phyloP scores from a whole-genome alignment of 768 basidiomycete species.

The Amanita phalloides region DNA sequence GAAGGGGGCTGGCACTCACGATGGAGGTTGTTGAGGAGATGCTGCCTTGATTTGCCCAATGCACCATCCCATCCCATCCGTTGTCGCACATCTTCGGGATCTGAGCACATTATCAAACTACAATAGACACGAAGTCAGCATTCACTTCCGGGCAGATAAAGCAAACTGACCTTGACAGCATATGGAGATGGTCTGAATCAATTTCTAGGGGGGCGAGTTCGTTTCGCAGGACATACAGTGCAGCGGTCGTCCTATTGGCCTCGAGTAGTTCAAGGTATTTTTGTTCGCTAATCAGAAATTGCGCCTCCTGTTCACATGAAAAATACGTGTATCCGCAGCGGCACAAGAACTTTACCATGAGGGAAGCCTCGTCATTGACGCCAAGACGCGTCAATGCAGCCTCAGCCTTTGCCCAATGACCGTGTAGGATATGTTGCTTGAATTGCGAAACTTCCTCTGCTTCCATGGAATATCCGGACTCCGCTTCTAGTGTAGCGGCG shows the following conservation, averaged over 20 bases:
- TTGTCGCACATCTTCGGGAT: conserved; percentile 71
- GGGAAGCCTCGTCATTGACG: conserved; percentile 52
- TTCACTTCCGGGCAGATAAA: conserved; percentile 6
- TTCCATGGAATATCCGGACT: conserved; percentile 88
- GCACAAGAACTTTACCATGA: conserved; percentile 39
- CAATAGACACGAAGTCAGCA: conserved; percentile 10
- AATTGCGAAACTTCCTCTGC: conserved; percentile 69
- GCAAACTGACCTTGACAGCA: conserved; percentile 65
- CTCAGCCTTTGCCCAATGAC: conserved; percentile 74
- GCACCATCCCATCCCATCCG: conserved; percentile 89
- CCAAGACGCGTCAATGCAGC: conserved; percentile 57
- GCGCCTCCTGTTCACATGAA: conserved; percentile 48
- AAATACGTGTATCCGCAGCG: background rate
- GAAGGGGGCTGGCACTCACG: conserved; percentile 32
- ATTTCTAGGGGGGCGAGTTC: conserved; percentile 79
- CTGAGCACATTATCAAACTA: conserved; percentile 90
- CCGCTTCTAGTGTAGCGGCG: conserved; percentile 80
- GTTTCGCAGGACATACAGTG: conserved; percentile 76
- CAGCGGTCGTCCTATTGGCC: conserved; percentile 64
- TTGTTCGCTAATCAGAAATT: conserved; percentile 86
- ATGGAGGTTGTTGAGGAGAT: conserved; percentile 72
- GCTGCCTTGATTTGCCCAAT: conserved; percentile 63
- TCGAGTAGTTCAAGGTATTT: conserved; percentile 94
- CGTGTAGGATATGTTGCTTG: conserved; percentile 68
- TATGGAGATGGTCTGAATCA: conserved; percentile 75